phyloP scores from a whole-genome alignment of 2,329 filamentous ascomycete species.

The Fusarium denticulatum region DNA sequence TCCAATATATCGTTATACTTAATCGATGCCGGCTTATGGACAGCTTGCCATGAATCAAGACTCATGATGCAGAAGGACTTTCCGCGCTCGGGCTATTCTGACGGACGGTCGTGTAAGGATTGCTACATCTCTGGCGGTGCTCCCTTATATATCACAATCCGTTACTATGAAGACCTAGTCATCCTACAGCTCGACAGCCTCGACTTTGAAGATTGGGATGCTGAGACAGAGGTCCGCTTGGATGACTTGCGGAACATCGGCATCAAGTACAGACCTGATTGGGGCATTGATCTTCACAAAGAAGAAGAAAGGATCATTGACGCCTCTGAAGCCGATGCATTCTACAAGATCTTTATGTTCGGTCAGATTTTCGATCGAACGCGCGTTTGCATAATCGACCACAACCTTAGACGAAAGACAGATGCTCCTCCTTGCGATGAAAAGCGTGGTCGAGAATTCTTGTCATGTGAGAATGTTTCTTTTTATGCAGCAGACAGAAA shows the following conservation, averaged over 20 bases:
- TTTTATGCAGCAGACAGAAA: neutral
- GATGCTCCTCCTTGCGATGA: neutral
- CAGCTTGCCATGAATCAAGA: neutral
- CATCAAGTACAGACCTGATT: neutral
- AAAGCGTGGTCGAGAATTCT: neutral
- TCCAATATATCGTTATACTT: neutral
- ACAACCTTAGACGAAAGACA: neutral
- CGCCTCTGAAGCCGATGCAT: neutral
- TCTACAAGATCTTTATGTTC: accelerated
- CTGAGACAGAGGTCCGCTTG: neutral
- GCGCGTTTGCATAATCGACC: neutral
- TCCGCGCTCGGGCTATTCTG: neutral
- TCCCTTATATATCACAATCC: neutral
- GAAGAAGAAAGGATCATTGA: neutral
- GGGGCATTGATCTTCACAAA: neutral
- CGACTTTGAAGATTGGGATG: neutral
- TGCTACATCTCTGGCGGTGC: neutral
- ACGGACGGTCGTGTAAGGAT: no score
- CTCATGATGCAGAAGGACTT: neutral
- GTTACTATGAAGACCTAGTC: neutral
- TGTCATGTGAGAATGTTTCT: neutral
- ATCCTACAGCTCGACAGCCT: neutral
- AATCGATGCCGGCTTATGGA: neutral
- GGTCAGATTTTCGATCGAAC: accelerated
- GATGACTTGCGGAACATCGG: accelerated